Evolutionary conservation across 2,329 filamentous ascomycete genomes (phyloP), one percentile per base, ranked within the genome.

Genomic region (Ceratocystis variospora): DNA sequence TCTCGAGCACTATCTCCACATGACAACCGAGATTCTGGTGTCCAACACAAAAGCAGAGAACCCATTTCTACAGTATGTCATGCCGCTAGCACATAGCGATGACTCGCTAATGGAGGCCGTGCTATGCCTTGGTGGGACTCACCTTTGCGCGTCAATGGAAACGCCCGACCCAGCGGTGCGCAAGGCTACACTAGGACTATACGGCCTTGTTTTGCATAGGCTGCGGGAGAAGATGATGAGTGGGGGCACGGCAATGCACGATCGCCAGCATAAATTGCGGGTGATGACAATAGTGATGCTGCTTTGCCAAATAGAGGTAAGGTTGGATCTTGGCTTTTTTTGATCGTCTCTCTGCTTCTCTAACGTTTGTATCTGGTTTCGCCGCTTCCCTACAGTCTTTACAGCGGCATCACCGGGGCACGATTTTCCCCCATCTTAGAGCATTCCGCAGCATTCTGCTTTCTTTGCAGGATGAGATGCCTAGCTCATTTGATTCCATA

Each of bases 241-340:
- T 15, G 55, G 41, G 37, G 44, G 41, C 17, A 25, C 15, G 3
- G 41, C 15, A 17, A 28, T 65, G 17, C 66, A 68, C 19, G 41
- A 50, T 19, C 55, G 66, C 55, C 66, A 65, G 45, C 63, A 68
- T 15, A 68, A 68, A 28, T 50, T 68, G 22, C 57, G 63, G 2
- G 61, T 63, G 3, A 68, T 68, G 66, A 68, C 66, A 4, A 65
- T 68, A 22, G 63, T 68, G 19, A 68, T 68, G 66, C 61, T 68
- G n/a, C 37, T 68, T 4, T 68, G 66, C 12, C 66, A 68, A 19
- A 68, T 68, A 7, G 66, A 68, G 63, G 66, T 68, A 45, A 50
- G 57, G 25, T 2, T 19, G 7, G 31, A 17, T 6, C 50, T 5
- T 28, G 50, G 10, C 3, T 17, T 17, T 57, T 57, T 57, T 57